phyloP scores from a whole-genome alignment of 345 rosid species.

The Hevea brasiliensis region DNA sequence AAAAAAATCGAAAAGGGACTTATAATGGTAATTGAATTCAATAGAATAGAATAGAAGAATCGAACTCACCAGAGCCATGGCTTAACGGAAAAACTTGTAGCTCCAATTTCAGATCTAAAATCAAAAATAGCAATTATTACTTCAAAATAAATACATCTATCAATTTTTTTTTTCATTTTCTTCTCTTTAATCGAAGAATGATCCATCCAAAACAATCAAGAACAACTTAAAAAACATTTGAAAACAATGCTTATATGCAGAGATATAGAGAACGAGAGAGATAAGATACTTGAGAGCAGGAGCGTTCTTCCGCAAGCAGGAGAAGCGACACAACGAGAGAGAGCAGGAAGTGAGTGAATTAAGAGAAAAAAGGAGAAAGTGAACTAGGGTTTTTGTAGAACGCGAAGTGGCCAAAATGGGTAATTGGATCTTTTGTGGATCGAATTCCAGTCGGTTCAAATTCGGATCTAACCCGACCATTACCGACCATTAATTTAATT shows the following conservation, averaged over 20 bases:
- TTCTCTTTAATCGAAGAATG: no score
- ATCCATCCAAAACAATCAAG: no score
- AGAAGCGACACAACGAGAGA: neutral
- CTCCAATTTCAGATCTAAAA: conserved; percentile 57
- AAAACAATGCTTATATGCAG: neutral
- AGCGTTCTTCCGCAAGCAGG: neutral
- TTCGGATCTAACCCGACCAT: neutral
- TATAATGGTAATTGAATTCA: neutral
- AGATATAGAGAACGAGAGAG: no score
- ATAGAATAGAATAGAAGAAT: neutral
- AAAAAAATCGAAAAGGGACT: neutral
- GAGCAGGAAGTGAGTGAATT: neutral
- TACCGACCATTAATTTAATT: no score
- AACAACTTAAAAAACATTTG: neutral
- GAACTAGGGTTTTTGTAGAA: conserved; percentile 19
- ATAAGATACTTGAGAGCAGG: neutral
- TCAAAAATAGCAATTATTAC: neutral
- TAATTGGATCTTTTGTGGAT: neutral
- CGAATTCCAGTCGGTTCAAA: neutral
- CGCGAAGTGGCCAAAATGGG: neutral
- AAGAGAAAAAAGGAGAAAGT: neutral
- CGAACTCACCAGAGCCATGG: conserved; percentile 76
- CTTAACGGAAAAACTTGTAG: conserved; percentile 36
- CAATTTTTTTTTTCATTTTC: no score
- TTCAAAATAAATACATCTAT: neutral